Evolutionary conservation across 352 stramenopile genomes (phyloP), one percentile per base, ranked within the genome.

Genomic region (Phytophthora brassicae): DNA sequence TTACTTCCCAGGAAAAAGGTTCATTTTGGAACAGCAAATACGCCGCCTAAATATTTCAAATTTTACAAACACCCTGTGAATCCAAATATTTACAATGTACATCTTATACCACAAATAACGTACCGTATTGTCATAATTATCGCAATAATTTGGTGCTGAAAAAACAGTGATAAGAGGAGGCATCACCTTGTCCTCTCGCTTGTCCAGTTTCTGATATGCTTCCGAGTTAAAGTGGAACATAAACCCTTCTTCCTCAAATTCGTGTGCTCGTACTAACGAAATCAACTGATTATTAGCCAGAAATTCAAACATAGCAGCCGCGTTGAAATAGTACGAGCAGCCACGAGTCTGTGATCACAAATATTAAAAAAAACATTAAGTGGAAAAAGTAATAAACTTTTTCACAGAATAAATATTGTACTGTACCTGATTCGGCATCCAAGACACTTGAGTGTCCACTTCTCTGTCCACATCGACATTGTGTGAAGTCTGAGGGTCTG

Each of bases 131-230:
- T 64, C 59, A 29, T 90, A 84, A 12, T 68, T 76, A 69, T 98
- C 94, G 56, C 94, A 99, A 68, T 99, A 98, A 60, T 98, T 98
- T 1, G 94, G 91, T 5, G 96, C 95, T 19, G 85, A 97, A 75
- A 98, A 99, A 4, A 99, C 84, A 0, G 95, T 98, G 42, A 98
- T 89, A 16, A 98, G 68, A 16, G 86, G 83, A 28, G 83, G 72
- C 42, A 91, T 60, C 2, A 63, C 69, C 19, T 75, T 83, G 56
- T 87, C 69, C 0, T 57, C 13, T 13, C 84, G 71, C 11, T 60
- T 72, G 49, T 92, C 84, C 16, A 93, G 38, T 0, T 41, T 52
- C 16, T 64, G 45, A 59, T 69, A 90, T 31, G 77, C 57, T 4
- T 75, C 54, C 4, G 70, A 75, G 36, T 70, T 49, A 33, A 90